A percentile compares a stretch with the other conserved stretches of the same genome.
Conservation (phyloP, 2,329 filamentous ascomycete species). For the Sporothrix dimorphospora region DNA sequence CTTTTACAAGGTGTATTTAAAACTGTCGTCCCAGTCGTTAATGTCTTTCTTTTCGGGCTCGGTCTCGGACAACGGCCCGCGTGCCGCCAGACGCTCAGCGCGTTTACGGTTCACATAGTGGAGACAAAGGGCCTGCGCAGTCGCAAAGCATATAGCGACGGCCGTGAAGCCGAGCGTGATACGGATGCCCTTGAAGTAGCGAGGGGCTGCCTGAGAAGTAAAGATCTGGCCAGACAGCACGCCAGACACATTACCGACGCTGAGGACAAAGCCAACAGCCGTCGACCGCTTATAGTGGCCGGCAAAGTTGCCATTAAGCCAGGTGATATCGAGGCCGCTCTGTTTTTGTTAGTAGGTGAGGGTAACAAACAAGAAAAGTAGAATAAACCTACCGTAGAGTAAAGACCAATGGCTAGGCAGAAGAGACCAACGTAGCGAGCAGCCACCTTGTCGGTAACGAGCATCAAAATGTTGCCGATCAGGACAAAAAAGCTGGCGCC, state of each 20-base stretch:
- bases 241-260: conserved; percentile 27
- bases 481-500: conserved; percentile 1
- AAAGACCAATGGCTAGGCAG: conserved; percentile 28
- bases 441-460: conserved; percentile 22
- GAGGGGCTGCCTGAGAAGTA: conserved; percentile 5
- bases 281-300: conserved; percentile 30
- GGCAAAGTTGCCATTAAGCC: conserved; percentile 30
- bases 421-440: conserved; percentile 29
- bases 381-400: not conserved
- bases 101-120: conserved; percentile 13
- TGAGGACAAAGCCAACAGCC: conserved; percentile 26
- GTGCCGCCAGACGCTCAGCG: not conserved
- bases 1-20: conserved; percentile 14
- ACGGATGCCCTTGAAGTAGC: conserved; percentile 23
- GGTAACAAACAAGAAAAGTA: not conserved
- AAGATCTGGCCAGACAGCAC: conserved; percentile 30
- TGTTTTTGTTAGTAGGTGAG: conserved; percentile 7
- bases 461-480: conserved; percentile 28
- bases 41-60: not conserved
- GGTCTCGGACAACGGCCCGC: not conserved
- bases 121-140: not conserved
- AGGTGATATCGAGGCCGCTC: conserved; percentile 29
- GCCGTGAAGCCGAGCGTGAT: conserved; percentile 28
- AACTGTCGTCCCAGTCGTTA: conserved; percentile 16
- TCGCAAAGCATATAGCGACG: conserved; percentile 25